Conservation (phyloP, 805 yeast genomes). For the Isabelozyma heimii region DNA sequence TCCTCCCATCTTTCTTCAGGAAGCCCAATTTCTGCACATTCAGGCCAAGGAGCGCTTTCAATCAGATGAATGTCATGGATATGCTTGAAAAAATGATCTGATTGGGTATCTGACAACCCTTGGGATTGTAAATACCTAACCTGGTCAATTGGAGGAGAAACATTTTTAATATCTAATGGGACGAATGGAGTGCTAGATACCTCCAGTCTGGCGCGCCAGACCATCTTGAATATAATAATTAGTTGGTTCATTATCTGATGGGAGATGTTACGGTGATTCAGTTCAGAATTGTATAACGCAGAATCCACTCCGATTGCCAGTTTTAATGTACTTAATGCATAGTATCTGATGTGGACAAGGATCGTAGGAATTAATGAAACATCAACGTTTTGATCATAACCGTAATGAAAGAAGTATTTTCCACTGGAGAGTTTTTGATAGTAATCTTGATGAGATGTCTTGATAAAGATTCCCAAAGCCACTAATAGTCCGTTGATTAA, state of each 20-base stretch:
- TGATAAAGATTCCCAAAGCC: conserved; percentile 44
- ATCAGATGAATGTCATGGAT: conserved; percentile 12
- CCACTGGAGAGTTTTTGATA: conserved; percentile 38
- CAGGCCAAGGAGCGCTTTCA: conserved; percentile 8
- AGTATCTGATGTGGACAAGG: conserved; percentile 38
- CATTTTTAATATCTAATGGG: conserved; percentile 31
- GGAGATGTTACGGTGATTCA: conserved; percentile 26
- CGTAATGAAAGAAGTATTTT: conserved; percentile 19
- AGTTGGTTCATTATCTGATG: conserved; percentile 42
- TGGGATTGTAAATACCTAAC: conserved; percentile 20
- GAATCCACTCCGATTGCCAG: conserved; percentile 22
- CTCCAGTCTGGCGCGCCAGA: conserved; percentile 37
- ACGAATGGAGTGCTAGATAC: conserved; percentile 32
- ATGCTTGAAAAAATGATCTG: conserved; percentile 27
- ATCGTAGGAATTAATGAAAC: conserved; percentile 20
- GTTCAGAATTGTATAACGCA: conserved; percentile 7
- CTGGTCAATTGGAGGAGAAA: conserved; percentile 36
- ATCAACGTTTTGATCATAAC: conserved; percentile 14
- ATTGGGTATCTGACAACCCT: conserved; percentile 21
- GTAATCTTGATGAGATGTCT: conserved; percentile 37
- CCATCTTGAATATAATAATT: conserved; percentile 41
- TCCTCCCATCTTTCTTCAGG: conserved; percentile 12
- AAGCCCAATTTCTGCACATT: conserved; percentile 15
- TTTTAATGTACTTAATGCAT: conserved; percentile 38
- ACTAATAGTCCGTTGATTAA: conserved; percentile 44